Evolutionary conservation across 2,329 filamentous ascomycete species (phyloP).

Genomic region (Chrysoporthe puriensis): DNA sequence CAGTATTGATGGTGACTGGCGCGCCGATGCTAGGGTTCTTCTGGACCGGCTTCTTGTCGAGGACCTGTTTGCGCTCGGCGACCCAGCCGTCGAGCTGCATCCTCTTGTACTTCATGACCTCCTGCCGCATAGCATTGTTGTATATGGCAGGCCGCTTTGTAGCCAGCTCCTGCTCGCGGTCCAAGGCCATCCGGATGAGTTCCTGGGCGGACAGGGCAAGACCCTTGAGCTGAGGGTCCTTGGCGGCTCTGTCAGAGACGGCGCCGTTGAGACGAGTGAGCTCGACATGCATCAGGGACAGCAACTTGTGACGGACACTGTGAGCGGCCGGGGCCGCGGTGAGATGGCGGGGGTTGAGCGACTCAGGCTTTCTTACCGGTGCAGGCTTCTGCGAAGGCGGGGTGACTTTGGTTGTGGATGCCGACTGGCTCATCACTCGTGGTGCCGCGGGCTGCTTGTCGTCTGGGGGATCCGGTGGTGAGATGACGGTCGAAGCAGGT

Average conservation of each 20-base stretch:
- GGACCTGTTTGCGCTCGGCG: conserved; percentile 54
- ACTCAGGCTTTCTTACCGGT: conserved; percentile 48
- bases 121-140: conserved; percentile 80
- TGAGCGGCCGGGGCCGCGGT: conserved; percentile 60
- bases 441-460: background rate
- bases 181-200: conserved; percentile 69
- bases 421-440: conserved; percentile 9
- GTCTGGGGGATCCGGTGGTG: conserved; percentile 10
- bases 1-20: conserved; percentile 66
- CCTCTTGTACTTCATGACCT: conserved; percentile 74
- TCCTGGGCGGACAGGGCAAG: conserved; percentile 66
- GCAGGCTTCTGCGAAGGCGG: conserved; percentile 15
- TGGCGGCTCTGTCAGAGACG: conserved; percentile 55
- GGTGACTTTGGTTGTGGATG: conserved; percentile 18
- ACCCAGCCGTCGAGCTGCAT: conserved; percentile 77
- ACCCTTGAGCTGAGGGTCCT: conserved; percentile 49
- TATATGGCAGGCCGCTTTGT: conserved; percentile 73
- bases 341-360: conserved; percentile 70
- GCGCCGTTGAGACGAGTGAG: conserved; percentile 69
- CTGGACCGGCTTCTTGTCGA: conserved; percentile 36
- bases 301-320: conserved; percentile 57
- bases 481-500: background rate
- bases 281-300: conserved; percentile 68
- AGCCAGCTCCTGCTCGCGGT: conserved; percentile 79
- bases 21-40: conserved; percentile 40